Evolutionary conservation across 2,329 filamentous ascomycete genomes (phyloP), one percentile per base, ranked within the genome.

Genomic region (Beauveria sp.): DNA sequence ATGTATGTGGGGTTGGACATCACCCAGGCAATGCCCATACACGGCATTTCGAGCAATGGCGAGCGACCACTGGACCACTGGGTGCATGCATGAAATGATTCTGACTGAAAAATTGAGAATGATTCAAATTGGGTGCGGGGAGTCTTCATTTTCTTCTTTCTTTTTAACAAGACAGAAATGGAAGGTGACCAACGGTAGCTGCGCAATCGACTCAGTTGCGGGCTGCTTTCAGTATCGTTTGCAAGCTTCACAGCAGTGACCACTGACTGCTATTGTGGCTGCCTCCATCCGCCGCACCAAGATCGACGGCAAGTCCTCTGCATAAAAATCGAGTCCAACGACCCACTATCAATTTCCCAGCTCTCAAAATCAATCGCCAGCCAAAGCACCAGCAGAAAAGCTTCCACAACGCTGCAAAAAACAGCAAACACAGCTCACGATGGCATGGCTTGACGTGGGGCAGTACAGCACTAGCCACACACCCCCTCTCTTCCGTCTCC

Each of bases 331-430:
- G n/a, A 38, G 46, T 40, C 31, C 46, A 46, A 31, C 14, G 49
- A 48, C 31, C 58, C 58, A 61, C 58, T 40, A 14, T 61, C 58
- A 61, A 61, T 52, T 61, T 54, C 48, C 57, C 49, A 14, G 58
- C 49, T 53, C 20, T 24, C 22, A 42, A 34, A 16, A 38, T 7
- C 24, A 31, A 38, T 43, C 26, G 22, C 3, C 34, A 38, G 34
- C 34, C 34, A 16, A 16, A 38, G 16, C 34, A 16, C 34, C 34
- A 38, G 5, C 34, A 38, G 12, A 16, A 16, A 38, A 16, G 34
- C 34, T 38, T 38, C 12, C 34, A 38, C 34, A 16, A 12, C 14
- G 34, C 34, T 38, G 34, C 34, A 38, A 38, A 38, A 38, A 14
- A 16, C 34, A 38, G 34, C 34, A 38, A 38, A 38, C 34, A 38